phyloP scores from a whole-genome alignment of 768 basidiomycete genomes.

The Xanthoconium purpureum region DNA sequence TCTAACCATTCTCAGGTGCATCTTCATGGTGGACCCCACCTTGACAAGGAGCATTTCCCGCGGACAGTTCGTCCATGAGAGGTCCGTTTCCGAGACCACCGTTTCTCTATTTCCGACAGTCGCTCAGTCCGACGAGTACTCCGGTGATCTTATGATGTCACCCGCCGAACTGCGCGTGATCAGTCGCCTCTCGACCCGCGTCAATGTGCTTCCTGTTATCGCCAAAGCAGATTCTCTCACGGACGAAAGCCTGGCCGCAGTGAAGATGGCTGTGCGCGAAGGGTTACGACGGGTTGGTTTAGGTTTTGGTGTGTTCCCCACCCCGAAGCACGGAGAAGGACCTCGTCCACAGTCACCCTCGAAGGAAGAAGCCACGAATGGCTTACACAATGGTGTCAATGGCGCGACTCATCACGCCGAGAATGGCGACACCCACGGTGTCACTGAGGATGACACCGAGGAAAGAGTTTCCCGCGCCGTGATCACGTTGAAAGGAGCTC shows the following conservation, averaged over 20 bases:
- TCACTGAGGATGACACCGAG: constrained; percentile 43
- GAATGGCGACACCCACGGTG: constrained; percentile 20
- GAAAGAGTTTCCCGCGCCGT: constrained; percentile 66
- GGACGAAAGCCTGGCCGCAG: constrained; percentile 64
- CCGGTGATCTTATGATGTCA: constrained; percentile 60
- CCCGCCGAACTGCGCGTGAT: constrained; percentile 79
- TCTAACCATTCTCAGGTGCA: constrained; percentile 50
- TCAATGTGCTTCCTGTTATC: constrained; percentile 80
- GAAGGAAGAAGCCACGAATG: constrained; percentile 14
- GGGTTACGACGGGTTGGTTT: constrained; percentile 66
- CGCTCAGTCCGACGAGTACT: constrained; percentile 47
- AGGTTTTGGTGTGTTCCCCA: constrained; percentile 74
- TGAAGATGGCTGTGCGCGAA: constrained; percentile 70
- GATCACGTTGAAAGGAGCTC: constrained; percentile 56
- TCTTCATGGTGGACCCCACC: constrained; percentile 84
- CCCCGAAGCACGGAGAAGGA: constrained; percentile 31
- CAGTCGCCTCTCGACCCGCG: constrained; percentile 65
- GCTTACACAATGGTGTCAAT: constrained; percentile 28
- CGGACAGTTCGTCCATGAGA: constrained; percentile 46
- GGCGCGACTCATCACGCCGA: constrained; percentile 30
- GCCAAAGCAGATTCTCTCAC: constrained; percentile 81
- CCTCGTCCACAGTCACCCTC: constrained; percentile 10
- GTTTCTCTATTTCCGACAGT: constrained; percentile 49
- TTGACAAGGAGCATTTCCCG: constrained; percentile 52
- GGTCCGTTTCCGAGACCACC: constrained; percentile 65